These are phyloP conservation scores for Gleditsia sinensis DNA, from an alignment of 306 rosid genomes.

Conservation along the genomic window DNA sequence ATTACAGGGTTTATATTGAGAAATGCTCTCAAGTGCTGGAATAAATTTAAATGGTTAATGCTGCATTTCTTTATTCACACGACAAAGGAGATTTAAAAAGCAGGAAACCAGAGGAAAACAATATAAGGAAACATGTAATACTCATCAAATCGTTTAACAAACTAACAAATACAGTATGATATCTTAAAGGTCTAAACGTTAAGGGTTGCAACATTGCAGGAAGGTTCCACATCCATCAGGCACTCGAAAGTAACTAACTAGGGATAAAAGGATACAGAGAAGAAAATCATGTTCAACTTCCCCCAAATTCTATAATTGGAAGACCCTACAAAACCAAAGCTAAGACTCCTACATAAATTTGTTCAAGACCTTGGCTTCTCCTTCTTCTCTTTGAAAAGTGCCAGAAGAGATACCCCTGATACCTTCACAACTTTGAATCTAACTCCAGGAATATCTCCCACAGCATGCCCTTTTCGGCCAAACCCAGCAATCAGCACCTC, in stretches of 20 bases:
- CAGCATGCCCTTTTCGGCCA: conserved; percentile 66
- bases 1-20: background rate
- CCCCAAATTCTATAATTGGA: conserved; percentile 13
- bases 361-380: conserved; percentile 68
- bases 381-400: conserved; percentile 71
- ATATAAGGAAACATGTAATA: background rate
- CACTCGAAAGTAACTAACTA: background rate
- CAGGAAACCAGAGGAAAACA: background rate
- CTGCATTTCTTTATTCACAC: background rate
- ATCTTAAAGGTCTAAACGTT: background rate
- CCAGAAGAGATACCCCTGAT: conserved; percentile 65
- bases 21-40: background rate
- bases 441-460: conserved; percentile 75
- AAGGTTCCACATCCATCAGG: conserved; percentile 9
- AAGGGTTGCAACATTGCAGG: background rate
- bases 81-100: background rate
- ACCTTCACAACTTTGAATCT: conserved; percentile 73
- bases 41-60: background rate
- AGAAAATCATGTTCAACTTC: conserved; percentile 13
- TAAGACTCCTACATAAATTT: background rate
- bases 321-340: background rate
- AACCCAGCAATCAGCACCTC: conserved; percentile 73
- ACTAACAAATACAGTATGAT: background rate
- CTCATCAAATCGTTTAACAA: background rate
- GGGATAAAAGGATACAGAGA: conserved; percentile 9